Conservation (phyloP, 306 rosid species). For the Trifolium fragiferum region DNA sequence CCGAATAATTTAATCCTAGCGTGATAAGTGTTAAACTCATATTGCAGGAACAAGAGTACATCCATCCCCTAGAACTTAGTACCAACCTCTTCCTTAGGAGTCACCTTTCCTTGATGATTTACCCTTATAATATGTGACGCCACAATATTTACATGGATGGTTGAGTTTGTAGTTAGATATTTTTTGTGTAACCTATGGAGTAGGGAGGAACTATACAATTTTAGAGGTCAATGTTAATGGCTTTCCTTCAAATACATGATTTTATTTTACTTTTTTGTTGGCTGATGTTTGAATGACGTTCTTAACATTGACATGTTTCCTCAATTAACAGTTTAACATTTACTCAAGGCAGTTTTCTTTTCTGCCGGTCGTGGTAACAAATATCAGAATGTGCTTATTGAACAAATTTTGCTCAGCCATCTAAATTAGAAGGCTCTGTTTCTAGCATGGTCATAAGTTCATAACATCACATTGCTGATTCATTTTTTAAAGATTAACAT, state of each 20-base stretch:
- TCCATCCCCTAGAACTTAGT: conserved; percentile 7
- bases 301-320: conserved; percentile 12
- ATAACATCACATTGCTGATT: conserved; percentile 19
- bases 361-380: conserved; percentile 12
- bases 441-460: conserved; percentile 5
- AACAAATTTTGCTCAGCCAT: conserved; percentile 32
- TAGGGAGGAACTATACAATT: background rate
- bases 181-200: conserved; percentile 4
- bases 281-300: background rate
- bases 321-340: conserved; percentile 20
- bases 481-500: conserved; percentile 14
- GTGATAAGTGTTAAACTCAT: conserved; percentile 14
- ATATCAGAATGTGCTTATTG: conserved; percentile 22
- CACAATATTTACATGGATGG: conserved; percentile 20
- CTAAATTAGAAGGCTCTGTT: conserved; percentile 10
- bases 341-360: conserved; percentile 29
- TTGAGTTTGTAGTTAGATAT: background rate
- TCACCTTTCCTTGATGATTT: conserved; percentile 26
- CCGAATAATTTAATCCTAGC: conserved; percentile 14
- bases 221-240: conserved; percentile 3
- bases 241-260: conserved; percentile 31
- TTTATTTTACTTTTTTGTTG: background rate
- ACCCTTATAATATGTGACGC: conserved; percentile 20
- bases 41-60: conserved; percentile 15
- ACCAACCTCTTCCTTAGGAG: conserved; percentile 2